Percentiles rank a stretch among this genome's conserved stretches.
Conservation (phyloP, 148 eudicot genomes). For the Diospyros kaki region DNA sequence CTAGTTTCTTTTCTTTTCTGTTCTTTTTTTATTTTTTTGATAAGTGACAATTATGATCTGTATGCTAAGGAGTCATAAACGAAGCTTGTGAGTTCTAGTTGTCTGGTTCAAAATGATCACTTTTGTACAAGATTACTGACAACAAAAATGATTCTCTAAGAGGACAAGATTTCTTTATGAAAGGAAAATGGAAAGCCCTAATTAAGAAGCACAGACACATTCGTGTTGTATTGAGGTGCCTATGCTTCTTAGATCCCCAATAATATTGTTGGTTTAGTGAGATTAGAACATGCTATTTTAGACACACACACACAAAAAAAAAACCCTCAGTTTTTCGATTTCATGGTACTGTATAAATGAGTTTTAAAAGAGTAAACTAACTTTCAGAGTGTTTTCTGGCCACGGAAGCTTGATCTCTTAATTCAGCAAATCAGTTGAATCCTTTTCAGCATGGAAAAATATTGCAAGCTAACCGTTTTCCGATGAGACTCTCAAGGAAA, state of each 20-base stretch:
- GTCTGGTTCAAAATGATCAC: not conserved
- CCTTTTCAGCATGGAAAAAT: not conserved
- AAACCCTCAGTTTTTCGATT: not conserved
- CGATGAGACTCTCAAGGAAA: not conserved
- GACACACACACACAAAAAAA: no score
- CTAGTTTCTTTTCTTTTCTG: no score
- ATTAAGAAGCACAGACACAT: no score
- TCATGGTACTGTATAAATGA: not conserved
- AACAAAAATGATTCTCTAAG: not conserved
- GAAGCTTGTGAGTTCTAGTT: not conserved
- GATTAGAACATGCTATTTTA: no score
- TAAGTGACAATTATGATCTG: no score
- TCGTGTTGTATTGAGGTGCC: not conserved
- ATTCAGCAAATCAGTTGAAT: not conserved
- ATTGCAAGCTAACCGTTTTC: not conserved
- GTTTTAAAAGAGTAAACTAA: not conserved
- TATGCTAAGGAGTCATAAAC: not conserved
- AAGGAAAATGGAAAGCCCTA: not conserved
- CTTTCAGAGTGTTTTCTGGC: not conserved
- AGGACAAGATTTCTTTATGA: not conserved
- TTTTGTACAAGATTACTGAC: not conserved
- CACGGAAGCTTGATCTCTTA: not conserved
- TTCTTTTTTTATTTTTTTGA: no score
- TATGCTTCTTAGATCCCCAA: no score
- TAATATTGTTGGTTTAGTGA: no score